These are phyloP conservation scores for Trichophaea hybrida DNA, from an alignment of 2,329 filamentous ascomycete genomes.

Conservation along the genomic window DNA sequence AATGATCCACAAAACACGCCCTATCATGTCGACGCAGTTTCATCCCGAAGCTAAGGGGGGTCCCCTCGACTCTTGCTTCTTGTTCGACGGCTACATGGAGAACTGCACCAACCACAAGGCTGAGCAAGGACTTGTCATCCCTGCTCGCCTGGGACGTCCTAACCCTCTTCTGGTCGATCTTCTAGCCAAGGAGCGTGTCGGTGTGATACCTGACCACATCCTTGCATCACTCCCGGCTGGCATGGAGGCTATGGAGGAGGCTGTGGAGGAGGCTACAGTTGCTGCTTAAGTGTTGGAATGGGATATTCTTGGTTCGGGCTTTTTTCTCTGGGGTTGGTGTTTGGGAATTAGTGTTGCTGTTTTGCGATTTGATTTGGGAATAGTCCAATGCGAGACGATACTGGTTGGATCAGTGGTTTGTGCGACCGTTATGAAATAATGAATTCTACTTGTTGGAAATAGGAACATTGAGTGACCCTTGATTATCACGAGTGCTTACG, in stretches of 20 bases:
- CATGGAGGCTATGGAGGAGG: constrained; percentile 28
- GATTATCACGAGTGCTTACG: no score
- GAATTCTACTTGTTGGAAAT: no score
- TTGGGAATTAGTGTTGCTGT: neutral
- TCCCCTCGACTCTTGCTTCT: constrained; percentile 84
- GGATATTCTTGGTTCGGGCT: neutral
- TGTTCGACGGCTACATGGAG: constrained; percentile 93
- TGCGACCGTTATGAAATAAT: no score
- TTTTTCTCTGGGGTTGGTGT: neutral
- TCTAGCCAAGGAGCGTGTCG: constrained; percentile 85
- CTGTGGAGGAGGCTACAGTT: constrained; percentile 2
- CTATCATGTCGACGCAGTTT: constrained; percentile 98
- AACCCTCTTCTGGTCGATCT: constrained; percentile 80
- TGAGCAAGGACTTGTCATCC: constrained; percentile 51
- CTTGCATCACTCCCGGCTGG: constrained; percentile 31
- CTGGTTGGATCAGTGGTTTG: no score
- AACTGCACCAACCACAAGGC: constrained; percentile 83
- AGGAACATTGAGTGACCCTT: no score
- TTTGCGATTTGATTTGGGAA: neutral
- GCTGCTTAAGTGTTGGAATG: neutral
- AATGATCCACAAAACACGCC: constrained; percentile 89
- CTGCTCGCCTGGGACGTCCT: constrained; percentile 61
- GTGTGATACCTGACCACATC: constrained; percentile 55
- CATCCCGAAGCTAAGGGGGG: constrained; percentile 97
- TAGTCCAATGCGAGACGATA: no score